A percentile compares a stretch with the other conserved stretches of the same genome.
Conservation (phyloP, 179 eudicot genomes). For the Vitellaria paradoxa region DNA sequence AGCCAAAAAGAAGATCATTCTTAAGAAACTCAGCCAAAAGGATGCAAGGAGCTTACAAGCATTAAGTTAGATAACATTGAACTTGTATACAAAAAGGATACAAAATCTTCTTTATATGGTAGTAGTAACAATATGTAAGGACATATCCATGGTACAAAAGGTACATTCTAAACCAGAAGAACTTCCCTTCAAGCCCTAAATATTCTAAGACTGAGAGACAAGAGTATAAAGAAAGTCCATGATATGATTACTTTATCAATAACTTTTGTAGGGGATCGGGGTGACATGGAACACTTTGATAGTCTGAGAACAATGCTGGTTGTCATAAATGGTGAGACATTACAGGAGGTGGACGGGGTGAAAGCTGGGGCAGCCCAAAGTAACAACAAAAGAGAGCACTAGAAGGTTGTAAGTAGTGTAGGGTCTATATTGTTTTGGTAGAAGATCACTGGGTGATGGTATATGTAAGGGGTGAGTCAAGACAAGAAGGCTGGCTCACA, state of each 20-base stretch:
- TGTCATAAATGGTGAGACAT: too few relatives aligned
- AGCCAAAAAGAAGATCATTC: conserved; percentile 1
- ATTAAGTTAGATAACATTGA: background rate
- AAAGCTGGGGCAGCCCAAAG: too few relatives aligned
- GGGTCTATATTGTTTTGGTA: too few relatives aligned
- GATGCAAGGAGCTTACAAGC: background rate
- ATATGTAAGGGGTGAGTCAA: too few relatives aligned
- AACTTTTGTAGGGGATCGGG: background rate
- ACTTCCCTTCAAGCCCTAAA: conserved; percentile 1
- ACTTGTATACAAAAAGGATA: background rate
- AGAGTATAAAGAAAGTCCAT: background rate
- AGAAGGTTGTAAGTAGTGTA: too few relatives aligned
- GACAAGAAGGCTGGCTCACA: too few relatives aligned
- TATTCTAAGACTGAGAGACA: background rate
- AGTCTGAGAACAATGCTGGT: too few relatives aligned
- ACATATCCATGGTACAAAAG: background rate
- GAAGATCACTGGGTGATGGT: too few relatives aligned
- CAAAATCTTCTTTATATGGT: background rate
- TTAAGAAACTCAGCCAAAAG: background rate
- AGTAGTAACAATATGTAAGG: background rate
- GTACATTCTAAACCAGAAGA: background rate
- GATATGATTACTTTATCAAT: too few relatives aligned
- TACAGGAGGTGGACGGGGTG: too few relatives aligned
- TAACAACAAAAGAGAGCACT: too few relatives aligned
- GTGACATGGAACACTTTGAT: too few relatives aligned